Base-by-base conservation (phyloP, 495 filamentous ascomycete species). In the Hypoxylon intermedium region DNA sequence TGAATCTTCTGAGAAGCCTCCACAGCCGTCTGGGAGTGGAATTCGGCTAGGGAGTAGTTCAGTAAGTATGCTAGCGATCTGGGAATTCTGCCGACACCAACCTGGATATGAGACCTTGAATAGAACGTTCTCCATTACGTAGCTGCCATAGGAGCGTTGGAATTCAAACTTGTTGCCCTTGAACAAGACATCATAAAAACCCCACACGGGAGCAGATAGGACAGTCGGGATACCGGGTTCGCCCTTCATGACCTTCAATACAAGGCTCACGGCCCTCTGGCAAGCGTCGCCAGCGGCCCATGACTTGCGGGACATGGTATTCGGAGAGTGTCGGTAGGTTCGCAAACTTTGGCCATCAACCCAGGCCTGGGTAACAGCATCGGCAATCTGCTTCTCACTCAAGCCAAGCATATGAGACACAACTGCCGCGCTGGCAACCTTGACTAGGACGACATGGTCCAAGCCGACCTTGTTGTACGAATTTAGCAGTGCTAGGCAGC, bases 101-200 rank as follows among this genome's bases (percentile, higher is more conserved):
- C 89, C 89, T 69, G 92, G 92, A 72, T 96, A 97, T 24, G 94
- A 98, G 34, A 98, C 95, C 83, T 98, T 98, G 84, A 98, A 98
- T 42, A 98, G 89, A 41, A 98, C 90, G 72, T 98, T 98, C 85
- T 98, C 94, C 94, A 98, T 98, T 50, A 98, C 95, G 74, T 98
- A 98, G 82, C 89, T 93, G 65, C 93, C 94, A 70, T 98, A 98
- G 38, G 87, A 86, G 43, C 94, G 86, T 79, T 98, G 94, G 83
- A 97, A 98, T 73, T 90, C 77, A 76, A 98, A 98, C 72, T 89
- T 90, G 70, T 93, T 89, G 77, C 91, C 91, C 81, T 93, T 91
- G 83, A 98, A 98, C 51, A 93, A 82, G 51, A 97, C 92, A 72
- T 98, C 94, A 75, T 98, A 98, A 85, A 97, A 98, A 38, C 94